Percentiles rank a stretch among this genome's conserved stretches.
phyloP scores from a whole-genome alignment of 768 basidiomycete genomes.

The Tulasnella sp. region DNA sequence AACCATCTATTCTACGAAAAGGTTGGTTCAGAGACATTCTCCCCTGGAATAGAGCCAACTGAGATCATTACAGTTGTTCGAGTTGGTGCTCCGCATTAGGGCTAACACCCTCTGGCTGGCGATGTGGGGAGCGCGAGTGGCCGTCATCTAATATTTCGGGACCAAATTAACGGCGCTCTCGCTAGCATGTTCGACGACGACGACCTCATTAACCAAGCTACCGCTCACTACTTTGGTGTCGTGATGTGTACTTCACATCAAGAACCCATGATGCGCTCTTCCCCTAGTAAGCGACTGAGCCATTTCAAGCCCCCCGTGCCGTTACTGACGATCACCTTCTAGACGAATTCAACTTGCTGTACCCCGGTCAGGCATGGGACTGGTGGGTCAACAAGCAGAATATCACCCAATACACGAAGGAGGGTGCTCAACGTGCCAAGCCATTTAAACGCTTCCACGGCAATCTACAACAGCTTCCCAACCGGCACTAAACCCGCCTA shows the following conservation, averaged over 20 bases:
- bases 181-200: conserved; percentile 44
- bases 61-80: conserved; percentile 40
- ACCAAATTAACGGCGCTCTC: not conserved
- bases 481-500: conserved; percentile 41
- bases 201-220: conserved; percentile 45
- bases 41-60: not conserved
- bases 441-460: conserved; percentile 40
- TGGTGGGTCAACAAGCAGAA: conserved; percentile 42
- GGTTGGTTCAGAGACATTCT: conserved; percentile 27
- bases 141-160: not conserved
- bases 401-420: conserved; percentile 50
- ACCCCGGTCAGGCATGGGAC: conserved; percentile 45
- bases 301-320: too few relatives aligned
- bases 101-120: conserved; percentile 60
- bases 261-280: conserved; percentile 64
- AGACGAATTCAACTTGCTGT: conserved; percentile 48
- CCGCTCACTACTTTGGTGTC: conserved; percentile 50
- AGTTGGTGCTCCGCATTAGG: conserved; percentile 51
- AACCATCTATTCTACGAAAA: conserved; percentile 49
- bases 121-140: conserved; percentile 21
- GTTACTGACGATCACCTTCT: not conserved
- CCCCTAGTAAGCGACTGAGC: conserved; percentile 28
- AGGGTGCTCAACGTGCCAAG: conserved; percentile 45
- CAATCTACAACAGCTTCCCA: conserved; percentile 43
- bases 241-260: conserved; percentile 64